Evolutionary conservation across 768 basidiomycete genomes (phyloP).

Genomic region (Podaxis sp.): DNA sequence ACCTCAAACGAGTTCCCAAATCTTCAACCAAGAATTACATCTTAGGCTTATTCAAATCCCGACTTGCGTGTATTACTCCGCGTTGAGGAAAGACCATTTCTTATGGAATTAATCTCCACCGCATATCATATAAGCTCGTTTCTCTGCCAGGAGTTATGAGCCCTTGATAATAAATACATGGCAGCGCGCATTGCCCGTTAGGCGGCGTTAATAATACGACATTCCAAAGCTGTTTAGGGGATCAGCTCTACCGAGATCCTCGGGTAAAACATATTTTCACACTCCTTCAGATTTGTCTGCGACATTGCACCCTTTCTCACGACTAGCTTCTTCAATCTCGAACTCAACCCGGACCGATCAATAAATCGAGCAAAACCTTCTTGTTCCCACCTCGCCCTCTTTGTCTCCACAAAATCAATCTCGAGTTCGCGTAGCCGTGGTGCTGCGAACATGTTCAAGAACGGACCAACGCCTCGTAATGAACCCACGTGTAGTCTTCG

Average conservation of each 20-base stretch:
- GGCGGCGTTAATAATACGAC: not conserved
- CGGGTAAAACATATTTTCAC: not conserved
- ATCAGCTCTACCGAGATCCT: not conserved
- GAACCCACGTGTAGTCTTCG: slow-evolving; percentile 1
- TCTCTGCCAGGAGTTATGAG: no score
- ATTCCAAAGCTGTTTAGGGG: not conserved
- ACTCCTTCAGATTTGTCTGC: not conserved
- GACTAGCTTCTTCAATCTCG: not conserved
- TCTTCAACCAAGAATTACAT: no score
- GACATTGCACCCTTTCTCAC: not conserved
- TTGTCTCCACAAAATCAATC: slow-evolving; percentile 1
- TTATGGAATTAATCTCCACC: no score
- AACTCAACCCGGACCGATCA: not conserved
- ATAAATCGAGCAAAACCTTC: not conserved
- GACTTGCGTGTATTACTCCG: no score
- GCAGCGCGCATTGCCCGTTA: no score
- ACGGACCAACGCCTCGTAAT: not conserved
- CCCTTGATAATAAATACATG: no score
- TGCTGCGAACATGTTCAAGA: not conserved
- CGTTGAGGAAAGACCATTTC: no score
- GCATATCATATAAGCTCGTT: no score
- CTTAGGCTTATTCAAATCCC: no score
- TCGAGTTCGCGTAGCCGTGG: not conserved
- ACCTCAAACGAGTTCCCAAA: no score
- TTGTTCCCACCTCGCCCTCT: not conserved